A percentile compares a stretch with the other conserved stretches of the same genome.
phyloP scores from a whole-genome alignment of 2,329 filamentous ascomycete genomes.

The Tolypocladium guangdongense region DNA sequence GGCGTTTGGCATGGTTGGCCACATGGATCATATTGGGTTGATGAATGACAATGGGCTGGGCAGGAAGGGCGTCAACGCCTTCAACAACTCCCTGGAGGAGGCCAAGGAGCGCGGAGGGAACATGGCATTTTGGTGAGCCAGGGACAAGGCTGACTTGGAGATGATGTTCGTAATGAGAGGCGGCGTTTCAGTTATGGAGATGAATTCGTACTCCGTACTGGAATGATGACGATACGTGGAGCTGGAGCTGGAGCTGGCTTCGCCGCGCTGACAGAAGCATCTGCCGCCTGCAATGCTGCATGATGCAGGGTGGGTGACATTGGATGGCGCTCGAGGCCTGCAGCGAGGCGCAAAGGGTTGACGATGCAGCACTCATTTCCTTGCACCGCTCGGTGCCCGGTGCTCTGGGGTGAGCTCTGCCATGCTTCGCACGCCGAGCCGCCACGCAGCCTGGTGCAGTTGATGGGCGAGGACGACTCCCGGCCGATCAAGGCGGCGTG shows the following conservation, averaged over 20 bases:
- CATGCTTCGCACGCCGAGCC: slow-evolving; percentile 25
- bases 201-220: too few species aligned
- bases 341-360: too few species aligned
- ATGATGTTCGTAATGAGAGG: too few species aligned
- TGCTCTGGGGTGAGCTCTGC: slow-evolving; percentile 25
- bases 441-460: slow-evolving; percentile 34
- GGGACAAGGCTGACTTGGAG: too few species aligned
- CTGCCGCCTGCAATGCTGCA: too few species aligned
- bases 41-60: slow-evolving; percentile 15
- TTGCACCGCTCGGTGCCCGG: not conserved
- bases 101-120: not conserved
- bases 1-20: slow-evolving; percentile 16
- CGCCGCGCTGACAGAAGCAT: too few species aligned
- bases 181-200: too few species aligned
- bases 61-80: not conserved
- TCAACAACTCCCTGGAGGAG: not conserved
- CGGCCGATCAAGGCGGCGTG: slow-evolving; percentile 30
- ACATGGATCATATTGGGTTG: slow-evolving; percentile 20
- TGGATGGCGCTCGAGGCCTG: too few species aligned
- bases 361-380: too few species aligned
- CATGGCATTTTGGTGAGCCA: slow-evolving; percentile 4
- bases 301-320: too few species aligned
- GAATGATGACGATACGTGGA: too few species aligned
- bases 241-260: too few species aligned
- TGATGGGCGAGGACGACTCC: slow-evolving; percentile 33